These are phyloP conservation scores for Sugiyamaella chiloensis DNA, from an alignment of 805 yeast genomes.

Conservation along the genomic window DNA sequence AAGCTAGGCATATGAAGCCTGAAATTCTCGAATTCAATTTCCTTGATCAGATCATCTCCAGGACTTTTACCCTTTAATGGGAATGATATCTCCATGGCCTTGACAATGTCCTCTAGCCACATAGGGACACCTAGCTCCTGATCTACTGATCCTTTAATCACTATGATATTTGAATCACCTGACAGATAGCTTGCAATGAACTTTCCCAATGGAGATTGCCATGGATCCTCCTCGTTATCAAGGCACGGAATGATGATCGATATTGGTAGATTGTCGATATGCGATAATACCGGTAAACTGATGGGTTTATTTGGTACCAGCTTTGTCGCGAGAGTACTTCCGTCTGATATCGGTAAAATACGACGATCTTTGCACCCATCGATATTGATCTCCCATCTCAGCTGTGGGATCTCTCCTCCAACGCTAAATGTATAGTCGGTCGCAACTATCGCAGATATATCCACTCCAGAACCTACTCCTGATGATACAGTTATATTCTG, in stretches of 20 bases:
- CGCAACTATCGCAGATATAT: constrained; percentile 10
- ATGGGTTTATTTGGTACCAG: constrained; percentile 12
- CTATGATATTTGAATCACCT: constrained; percentile 25
- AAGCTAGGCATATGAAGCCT: constrained; percentile 21
- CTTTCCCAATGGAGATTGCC: constrained; percentile 29
- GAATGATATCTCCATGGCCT: constrained; percentile 14
- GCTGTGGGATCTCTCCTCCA: constrained; percentile 27
- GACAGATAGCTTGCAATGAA: constrained; percentile 27
- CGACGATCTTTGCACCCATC: constrained; percentile 27
- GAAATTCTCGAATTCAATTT: constrained; percentile 27
- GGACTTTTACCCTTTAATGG: constrained; percentile 25
- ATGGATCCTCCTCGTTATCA: constrained; percentile 3
- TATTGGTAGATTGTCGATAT: constrained; percentile 23
- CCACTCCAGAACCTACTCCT: constrained; percentile 2
- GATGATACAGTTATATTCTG: constrained; percentile 9
- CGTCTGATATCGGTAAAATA: constrained; percentile 19
- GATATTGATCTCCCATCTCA: constrained; percentile 30
- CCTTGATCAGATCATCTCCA: constrained; percentile 29
- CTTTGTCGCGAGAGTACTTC: constrained; percentile 15
- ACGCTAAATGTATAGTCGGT: constrained; percentile 4
- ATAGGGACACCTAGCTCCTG: constrained; percentile 13
- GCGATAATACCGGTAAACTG: constrained; percentile 21
- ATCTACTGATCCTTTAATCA: constrained; percentile 22
- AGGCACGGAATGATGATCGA: constrained; percentile 25
- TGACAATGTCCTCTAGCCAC: constrained; percentile 22